phyloP scores from a whole-genome alignment of 371 early-diverging fungal species.

The Neoconidiobolus thromboides region DNA sequence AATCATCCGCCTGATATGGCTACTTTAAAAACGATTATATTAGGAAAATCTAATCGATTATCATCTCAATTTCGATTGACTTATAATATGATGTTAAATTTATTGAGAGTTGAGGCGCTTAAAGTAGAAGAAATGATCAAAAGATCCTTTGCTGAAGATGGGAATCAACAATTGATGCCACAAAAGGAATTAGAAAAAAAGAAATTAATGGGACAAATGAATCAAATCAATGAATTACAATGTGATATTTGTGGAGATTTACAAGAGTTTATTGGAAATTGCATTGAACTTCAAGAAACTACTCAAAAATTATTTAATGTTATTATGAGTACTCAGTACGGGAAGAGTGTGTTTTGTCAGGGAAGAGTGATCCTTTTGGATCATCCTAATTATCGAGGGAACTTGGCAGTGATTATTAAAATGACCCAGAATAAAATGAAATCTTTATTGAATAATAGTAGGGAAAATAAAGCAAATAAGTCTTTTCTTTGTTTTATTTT shows the following conservation, averaged over 20 bases:
- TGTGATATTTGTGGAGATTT: slow-evolving; percentile 78
- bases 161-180: slow-evolving; percentile 59
- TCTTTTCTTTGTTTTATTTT: too few species aligned
- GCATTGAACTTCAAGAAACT: slow-evolving; percentile 22
- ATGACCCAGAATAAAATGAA: too few species aligned
- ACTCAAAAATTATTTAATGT: background rate
- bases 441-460: too few species aligned
- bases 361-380: slow-evolving; percentile 61
- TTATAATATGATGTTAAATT: slow-evolving; percentile 97
- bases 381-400: slow-evolving; percentile 11
- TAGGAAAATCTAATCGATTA: slow-evolving; percentile 80
- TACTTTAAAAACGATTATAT: slow-evolving; percentile 51
- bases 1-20: slow-evolving; percentile 15
- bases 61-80: slow-evolving; percentile 94
- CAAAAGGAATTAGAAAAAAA: slow-evolving; percentile 23
- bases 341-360: slow-evolving; percentile 14
- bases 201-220: slow-evolving; percentile 30
- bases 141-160: slow-evolving; percentile 88
- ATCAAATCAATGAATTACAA: slow-evolving; percentile 37
- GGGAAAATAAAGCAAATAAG: too few species aligned
- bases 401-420: background rate
- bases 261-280: slow-evolving; percentile 26
- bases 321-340: background rate
- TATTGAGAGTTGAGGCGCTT: slow-evolving; percentile 92
- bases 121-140: slow-evolving; percentile 97